These are phyloP conservation scores for Huntiella moniliformis DNA, from an alignment of 2,329 filamentous ascomycete genomes.

Conservation along the genomic window DNA sequence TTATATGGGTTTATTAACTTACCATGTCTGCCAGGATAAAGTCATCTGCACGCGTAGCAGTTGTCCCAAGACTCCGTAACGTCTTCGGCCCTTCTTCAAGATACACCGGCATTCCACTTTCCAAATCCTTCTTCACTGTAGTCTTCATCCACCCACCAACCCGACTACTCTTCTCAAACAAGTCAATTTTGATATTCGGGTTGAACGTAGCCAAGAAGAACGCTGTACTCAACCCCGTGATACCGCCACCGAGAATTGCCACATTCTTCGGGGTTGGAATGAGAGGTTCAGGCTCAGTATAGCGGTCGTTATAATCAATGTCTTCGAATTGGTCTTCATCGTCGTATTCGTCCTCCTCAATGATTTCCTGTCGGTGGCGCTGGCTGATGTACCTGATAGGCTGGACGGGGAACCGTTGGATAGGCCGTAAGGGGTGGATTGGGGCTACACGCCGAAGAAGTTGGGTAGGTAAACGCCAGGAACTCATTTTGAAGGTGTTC, in stretches of 20 bases:
- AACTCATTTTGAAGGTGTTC: too few species aligned
- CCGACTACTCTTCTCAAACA: conserved; percentile 34
- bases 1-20: conserved; percentile 16
- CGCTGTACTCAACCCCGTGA: conserved; percentile 63
- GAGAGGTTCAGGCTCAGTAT: neutral
- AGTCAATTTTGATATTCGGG: conserved; percentile 9
- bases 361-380: neutral
- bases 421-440: too few species aligned
- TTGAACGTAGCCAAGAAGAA: conserved; percentile 48
- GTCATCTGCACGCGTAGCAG: conserved; percentile 33
- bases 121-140: conserved; percentile 30
- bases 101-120: conserved; percentile 5
- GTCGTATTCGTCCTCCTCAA: conserved; percentile 2
- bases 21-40: conserved; percentile 55
- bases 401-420: neutral
- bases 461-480: too few species aligned
- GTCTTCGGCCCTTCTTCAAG: conserved; percentile 48
- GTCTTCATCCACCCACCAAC: conserved; percentile 76
- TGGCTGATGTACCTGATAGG: neutral
- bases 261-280: conserved; percentile 21
- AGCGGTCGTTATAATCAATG: neutral
- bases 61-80: conserved; percentile 34
- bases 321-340: neutral
- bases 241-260: conserved; percentile 61
- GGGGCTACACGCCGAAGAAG: too few species aligned